Percentiles rank a stretch among this genome's conserved stretches.
Evolutionary conservation across 495 filamentous ascomycete species (phyloP).

Genomic region (Tetracladium setigerum): DNA sequence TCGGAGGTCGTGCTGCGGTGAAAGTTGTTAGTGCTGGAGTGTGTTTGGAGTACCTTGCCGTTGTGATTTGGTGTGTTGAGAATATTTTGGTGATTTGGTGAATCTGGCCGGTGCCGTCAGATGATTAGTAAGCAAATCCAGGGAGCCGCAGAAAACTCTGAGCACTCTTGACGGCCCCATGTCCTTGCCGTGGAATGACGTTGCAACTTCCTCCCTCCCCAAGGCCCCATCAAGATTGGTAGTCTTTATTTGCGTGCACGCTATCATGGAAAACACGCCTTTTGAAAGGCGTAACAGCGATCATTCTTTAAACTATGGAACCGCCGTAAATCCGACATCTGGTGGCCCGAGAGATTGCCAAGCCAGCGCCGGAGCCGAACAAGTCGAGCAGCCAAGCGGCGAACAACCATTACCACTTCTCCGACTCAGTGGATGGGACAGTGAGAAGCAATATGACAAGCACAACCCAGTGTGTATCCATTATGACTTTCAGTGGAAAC

Average conservation of each 20-base stretch:
- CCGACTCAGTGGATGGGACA: slow-evolving; percentile 11
- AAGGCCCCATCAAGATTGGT: too few species aligned
- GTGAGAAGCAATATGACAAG: slow-evolving; percentile 15
- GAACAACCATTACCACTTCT: slow-evolving; percentile 10
- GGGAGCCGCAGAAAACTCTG: slow-evolving; percentile 13
- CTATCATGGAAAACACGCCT: slow-evolving; percentile 10
- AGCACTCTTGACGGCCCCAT: slow-evolving; percentile 9
- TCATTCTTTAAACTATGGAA: slow-evolving; percentile 7
- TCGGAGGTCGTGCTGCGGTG: too few species aligned
- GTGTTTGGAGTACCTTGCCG: too few species aligned
- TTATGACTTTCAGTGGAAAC: slow-evolving; percentile 16
- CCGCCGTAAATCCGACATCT: slow-evolving; percentile 3
- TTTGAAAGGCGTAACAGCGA: slow-evolving; percentile 2
- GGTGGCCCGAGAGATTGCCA: slow-evolving; percentile 4
- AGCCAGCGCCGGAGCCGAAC: slow-evolving; percentile 12
- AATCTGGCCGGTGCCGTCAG: too few species aligned
- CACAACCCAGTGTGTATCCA: slow-evolving; percentile 13
- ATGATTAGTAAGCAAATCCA: too few species aligned
- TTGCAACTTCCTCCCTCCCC: not conserved
- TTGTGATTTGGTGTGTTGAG: too few species aligned
- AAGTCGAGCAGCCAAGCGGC: slow-evolving; percentile 8
- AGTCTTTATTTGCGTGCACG: not conserved
- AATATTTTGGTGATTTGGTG: too few species aligned
- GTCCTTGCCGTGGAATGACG: slow-evolving; percentile 1
- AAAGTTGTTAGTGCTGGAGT: too few species aligned